phyloP scores from a whole-genome alignment of 2,329 filamentous ascomycete species.

The Rhinocladiella similis region DNA sequence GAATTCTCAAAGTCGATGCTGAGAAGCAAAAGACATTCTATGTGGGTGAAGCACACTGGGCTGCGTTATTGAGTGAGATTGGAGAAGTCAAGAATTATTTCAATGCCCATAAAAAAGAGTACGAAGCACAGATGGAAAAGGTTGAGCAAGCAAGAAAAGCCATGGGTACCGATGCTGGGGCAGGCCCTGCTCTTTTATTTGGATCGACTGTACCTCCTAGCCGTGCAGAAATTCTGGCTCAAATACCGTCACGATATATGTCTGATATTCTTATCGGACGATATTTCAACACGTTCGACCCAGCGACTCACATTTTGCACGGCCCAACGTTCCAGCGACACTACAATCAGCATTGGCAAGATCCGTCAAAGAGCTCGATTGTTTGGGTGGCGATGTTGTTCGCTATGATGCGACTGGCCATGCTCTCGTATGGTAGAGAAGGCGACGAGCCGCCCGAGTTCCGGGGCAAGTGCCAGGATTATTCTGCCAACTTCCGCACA shows the following conservation, averaged over 20 bases:
- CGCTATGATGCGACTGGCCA: slow-evolving; percentile 64
- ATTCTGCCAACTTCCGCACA: slow-evolving; percentile 48
- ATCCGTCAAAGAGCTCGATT: slow-evolving; percentile 56
- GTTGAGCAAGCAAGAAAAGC: slow-evolving; percentile 67
- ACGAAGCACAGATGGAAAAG: slow-evolving; percentile 77
- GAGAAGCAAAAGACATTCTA: slow-evolving; percentile 78
- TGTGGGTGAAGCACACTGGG: slow-evolving; percentile 81
- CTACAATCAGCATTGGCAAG: slow-evolving; percentile 64
- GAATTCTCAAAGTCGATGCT: slow-evolving; percentile 77
- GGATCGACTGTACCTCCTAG: slow-evolving; percentile 68
- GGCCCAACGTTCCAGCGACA: slow-evolving; percentile 79
- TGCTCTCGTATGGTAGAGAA: slow-evolving; percentile 62
- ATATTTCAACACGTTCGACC: slow-evolving; percentile 83
- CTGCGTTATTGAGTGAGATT: slow-evolving; percentile 77
- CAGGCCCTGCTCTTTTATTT: slow-evolving; percentile 75
- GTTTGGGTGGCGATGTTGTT: slow-evolving; percentile 65
- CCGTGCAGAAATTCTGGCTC: slow-evolving; percentile 74
- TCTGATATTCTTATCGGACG: slow-evolving; percentile 83
- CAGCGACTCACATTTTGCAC: slow-evolving; percentile 70
- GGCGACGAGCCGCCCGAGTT: slow-evolving; percentile 66
- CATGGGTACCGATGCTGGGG: slow-evolving; percentile 56
- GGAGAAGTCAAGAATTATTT: slow-evolving; percentile 94
- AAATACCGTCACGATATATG: slow-evolving; percentile 76
- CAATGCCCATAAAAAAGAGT: slow-evolving; percentile 78
- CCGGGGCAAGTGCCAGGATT: slow-evolving; percentile 53